phyloP scores from a whole-genome alignment of 371 early-diverging fungal genomes.

The Zopfochytrium polystomum region DNA sequence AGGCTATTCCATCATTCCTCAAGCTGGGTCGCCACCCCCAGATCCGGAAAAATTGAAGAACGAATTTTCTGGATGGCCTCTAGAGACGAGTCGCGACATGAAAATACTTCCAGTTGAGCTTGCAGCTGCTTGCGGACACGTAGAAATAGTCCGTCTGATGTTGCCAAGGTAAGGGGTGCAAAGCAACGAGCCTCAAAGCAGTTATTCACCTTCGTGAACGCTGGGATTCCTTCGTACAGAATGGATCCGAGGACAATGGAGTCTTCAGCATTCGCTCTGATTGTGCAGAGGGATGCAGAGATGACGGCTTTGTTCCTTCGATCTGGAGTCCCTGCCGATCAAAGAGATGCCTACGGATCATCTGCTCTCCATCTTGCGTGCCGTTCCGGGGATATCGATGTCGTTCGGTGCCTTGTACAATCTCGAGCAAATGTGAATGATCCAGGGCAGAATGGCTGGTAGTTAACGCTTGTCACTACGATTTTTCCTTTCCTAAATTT shows the following conservation, averaged over 20 bases:
- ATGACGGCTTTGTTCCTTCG: constrained; percentile 25
- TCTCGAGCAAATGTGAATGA: constrained; percentile 32
- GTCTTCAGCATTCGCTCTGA: constrained; percentile 25
- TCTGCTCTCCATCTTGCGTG: constrained; percentile 39
- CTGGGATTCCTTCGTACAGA: constrained; percentile 16
- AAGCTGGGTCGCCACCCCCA: neutral
- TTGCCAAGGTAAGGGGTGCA: constrained; percentile 26
- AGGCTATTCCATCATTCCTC: no score
- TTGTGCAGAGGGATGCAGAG: constrained; percentile 35
- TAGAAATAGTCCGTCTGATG: constrained; percentile 23
- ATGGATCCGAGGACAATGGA: constrained; percentile 27
- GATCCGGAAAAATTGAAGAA: neutral
- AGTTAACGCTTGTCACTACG: neutral
- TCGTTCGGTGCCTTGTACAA: constrained; percentile 25
- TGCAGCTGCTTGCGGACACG: constrained; percentile 35
- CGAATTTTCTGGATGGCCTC: neutral
- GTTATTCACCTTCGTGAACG: neutral
- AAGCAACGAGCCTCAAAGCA: neutral
- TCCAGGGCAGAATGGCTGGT: constrained; percentile 42
- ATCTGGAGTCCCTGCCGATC: constrained; percentile 28
- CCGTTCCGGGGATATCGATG: constrained; percentile 37
- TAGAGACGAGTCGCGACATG: neutral
- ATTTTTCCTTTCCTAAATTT: neutral
- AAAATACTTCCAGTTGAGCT: constrained; percentile 36
- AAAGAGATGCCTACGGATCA: constrained; percentile 33